Evolutionary conservation across 345 rosid genomes (phyloP).

Genomic region (Fremontodendron californicum): DNA sequence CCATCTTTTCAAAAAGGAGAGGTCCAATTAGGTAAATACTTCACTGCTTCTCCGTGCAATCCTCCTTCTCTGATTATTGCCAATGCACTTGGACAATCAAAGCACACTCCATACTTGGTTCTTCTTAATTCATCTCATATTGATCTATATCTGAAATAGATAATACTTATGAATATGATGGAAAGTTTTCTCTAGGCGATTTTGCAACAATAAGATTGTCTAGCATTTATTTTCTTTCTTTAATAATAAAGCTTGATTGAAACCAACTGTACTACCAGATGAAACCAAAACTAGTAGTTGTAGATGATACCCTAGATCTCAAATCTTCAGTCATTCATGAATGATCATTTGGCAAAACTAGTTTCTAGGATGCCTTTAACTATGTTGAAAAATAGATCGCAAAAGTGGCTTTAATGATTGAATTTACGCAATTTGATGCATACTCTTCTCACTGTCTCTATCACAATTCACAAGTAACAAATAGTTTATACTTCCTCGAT

Average conservation of each 20-base stretch:
- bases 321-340: not conserved
- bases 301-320: not conserved
- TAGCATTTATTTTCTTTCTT: not conserved
- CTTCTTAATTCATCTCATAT: not conserved
- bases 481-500: not conserved
- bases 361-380: not conserved
- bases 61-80: not conserved
- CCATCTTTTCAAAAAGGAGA: not conserved
- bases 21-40: not conserved
- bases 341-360: not conserved
- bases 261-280: not conserved
- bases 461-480: not conserved
- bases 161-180: not conserved
- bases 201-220: constrained; percentile 1
- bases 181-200: not conserved
- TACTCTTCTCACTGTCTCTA: not conserved
- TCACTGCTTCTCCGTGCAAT: not conserved
- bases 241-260: not conserved
- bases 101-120: not conserved
- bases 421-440: not conserved
- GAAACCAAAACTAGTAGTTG: not conserved
- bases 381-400: not conserved
- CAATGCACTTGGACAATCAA: not conserved
- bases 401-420: not conserved
- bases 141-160: not conserved